Evolutionary conservation across 129 eudicot species (phyloP).

Genomic region (Flaveria trinervia): DNA sequence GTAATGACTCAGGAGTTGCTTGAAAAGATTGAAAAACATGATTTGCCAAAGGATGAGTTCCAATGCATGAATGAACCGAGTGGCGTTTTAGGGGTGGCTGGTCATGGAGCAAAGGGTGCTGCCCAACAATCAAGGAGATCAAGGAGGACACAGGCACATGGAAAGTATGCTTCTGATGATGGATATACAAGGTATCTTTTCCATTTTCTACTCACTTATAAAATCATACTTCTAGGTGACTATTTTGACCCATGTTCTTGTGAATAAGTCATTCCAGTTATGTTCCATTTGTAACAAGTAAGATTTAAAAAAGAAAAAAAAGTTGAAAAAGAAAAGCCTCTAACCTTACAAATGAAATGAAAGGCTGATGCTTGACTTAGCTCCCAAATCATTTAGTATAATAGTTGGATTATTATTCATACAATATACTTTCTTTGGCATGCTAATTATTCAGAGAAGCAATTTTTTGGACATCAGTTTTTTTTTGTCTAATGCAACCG

Average conservation of each 20-base stretch:
- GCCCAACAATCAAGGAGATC: conserved; percentile 82
- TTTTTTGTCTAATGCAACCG: no score
- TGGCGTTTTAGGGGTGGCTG: conserved; percentile 26
- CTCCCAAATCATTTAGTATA: no score
- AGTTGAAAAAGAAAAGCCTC: no score
- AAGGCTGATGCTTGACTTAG: no score
- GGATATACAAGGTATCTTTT: conserved; percentile 64
- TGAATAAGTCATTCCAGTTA: background rate
- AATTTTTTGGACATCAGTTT: no score
- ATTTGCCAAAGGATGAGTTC: conserved; percentile 74
- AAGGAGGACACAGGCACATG: conserved; percentile 72
- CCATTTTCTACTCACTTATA: conserved; percentile 4
- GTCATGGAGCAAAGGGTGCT: conserved; percentile 38
- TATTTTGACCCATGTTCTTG: background rate
- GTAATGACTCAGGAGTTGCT: conserved; percentile 59
- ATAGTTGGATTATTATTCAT: no score
- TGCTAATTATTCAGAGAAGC: no score
- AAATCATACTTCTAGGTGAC: background rate
- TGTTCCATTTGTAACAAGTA: background rate
- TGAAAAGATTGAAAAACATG: conserved; percentile 72
- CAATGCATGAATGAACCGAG: conserved; percentile 59
- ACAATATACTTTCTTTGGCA: no score
- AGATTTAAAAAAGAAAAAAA: no score
- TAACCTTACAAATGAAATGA: no score
- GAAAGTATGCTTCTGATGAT: conserved; percentile 67